Conservation (phyloP, 305 asterid species). For the Stenogyne calaminthoides region DNA sequence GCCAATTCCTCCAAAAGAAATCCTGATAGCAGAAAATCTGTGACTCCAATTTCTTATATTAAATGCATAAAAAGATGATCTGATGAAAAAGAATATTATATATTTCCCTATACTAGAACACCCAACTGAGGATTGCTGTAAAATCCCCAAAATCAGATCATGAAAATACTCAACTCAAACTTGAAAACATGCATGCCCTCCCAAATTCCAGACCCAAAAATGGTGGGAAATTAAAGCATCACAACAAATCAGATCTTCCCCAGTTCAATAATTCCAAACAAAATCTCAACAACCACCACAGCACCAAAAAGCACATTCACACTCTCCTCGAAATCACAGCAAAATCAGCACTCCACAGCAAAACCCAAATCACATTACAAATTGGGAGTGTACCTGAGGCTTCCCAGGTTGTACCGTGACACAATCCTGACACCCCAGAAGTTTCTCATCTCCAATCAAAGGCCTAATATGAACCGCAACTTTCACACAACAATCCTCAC, state of each 20-base stretch:
- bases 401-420: conserved; percentile 79
- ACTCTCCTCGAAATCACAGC: not conserved
- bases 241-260: conserved; percentile 55
- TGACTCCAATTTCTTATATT: not conserved
- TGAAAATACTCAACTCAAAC: too few relatives aligned
- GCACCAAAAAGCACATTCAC: conserved; percentile 13
- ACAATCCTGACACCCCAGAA: conserved; percentile 98
- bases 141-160: conserved; percentile 36
- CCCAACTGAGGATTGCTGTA: conserved; percentile 14
- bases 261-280: conserved; percentile 30
- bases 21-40: conserved; percentile 5
- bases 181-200: conserved; percentile 49
- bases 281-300: conserved; percentile 13
- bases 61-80: conserved; percentile 8
- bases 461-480: conserved; percentile 98
- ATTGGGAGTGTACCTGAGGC: conserved; percentile 75
- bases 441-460: conserved; percentile 88
- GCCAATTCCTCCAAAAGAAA: conserved; percentile 17
- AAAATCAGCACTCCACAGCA: too few relatives aligned
- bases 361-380: conserved; percentile 47
- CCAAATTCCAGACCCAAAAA: conserved; percentile 26
- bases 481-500: conserved; percentile 95
- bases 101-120: too few relatives aligned
- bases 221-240: conserved; percentile 23
- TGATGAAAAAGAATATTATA: conserved; percentile 8